Evolutionary conservation across 2,329 filamentous ascomycete species (phyloP).

Genomic region (Aureobasidium lini): DNA sequence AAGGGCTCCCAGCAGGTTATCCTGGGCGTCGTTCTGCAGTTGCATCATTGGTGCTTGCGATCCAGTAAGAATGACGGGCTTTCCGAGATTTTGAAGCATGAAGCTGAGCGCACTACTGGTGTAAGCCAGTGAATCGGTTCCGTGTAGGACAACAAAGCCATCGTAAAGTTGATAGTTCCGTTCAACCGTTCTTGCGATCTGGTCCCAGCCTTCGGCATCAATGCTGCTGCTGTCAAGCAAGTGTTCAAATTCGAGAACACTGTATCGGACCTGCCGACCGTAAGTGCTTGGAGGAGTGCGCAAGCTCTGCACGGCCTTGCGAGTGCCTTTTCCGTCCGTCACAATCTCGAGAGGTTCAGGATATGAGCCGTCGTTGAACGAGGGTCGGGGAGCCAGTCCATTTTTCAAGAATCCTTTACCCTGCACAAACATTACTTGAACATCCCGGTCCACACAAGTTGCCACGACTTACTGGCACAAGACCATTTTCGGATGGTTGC

Average conservation of each 20-base stretch:
- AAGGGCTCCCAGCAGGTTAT: conserved; percentile 80
- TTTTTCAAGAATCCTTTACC: conserved; percentile 66
- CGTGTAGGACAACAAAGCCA: conserved; percentile 84
- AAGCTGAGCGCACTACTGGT: conserved; percentile 86
- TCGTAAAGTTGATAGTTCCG: conserved; percentile 86
- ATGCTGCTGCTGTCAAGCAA: conserved; percentile 87
- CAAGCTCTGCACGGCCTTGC: conserved; percentile 56
- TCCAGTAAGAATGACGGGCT: conserved; percentile 77
- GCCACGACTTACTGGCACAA: conserved; percentile 56
- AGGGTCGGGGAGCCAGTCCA: conserved; percentile 72
- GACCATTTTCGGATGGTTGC: conserved; percentile 70
- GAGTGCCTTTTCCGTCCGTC: conserved; percentile 41
- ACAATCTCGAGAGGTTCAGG: conserved; percentile 50
- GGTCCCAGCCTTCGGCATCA: conserved; percentile 75
- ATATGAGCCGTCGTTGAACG: conserved; percentile 72
- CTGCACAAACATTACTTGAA: conserved; percentile 19
- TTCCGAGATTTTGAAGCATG: conserved; percentile 85
- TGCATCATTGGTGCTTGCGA: conserved; percentile 74
- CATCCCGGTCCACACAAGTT: neutral
- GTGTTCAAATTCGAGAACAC: conserved; percentile 74
- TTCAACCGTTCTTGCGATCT: conserved; percentile 71
- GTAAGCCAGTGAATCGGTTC: conserved; percentile 81
- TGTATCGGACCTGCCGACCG: conserved; percentile 72
- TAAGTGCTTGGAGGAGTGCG: conserved; percentile 76
- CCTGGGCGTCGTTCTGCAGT: conserved; percentile 82